Evolutionary conservation across 192 early-diverging fungal genomes (phyloP), one percentile per base, ranked within the genome.

Genomic region (Podila epicladia): DNA sequence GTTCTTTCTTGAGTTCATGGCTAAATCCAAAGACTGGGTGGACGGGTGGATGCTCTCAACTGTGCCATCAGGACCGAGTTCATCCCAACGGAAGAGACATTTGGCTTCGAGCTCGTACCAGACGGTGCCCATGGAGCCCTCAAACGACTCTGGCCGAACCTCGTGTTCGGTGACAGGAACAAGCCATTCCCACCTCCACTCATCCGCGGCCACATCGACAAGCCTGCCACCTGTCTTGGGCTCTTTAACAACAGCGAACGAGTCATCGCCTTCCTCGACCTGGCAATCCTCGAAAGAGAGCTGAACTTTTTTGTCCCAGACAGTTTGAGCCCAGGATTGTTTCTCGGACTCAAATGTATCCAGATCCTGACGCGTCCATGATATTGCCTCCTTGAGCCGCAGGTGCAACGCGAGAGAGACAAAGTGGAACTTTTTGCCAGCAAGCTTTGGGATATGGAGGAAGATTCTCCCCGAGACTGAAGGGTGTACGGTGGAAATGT

Each of bases 41-140:
- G 32, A 24, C 17, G 33, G 31, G 33, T 15, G 15, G 65, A 12
- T 5, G n/a, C 26, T 37, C 22, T 57, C 41, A 17, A 67, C 64
- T 0, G 60, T 19, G 9, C 69, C 75, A 31, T 78, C 51, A 0
- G 50, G 13, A n/a, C 67, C 69, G 6, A 78, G 32, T 15, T 78
- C 64, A 28, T 78, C 75, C 75, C 75, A 78, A 9, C 75, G 69
- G 58, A 78, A 78, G 12, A 62, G 37, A 58, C 75, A 78, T 58
- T 78, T 78, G 19, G 75, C 75, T 59, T 78, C 75, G 6, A 78
- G 75, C 59, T 78, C 75, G 37, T 78, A 78, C 75, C 75, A 78
- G 12, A 78, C 69, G 22, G 65, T 49, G 8, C 75, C 75, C 75
- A 78, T 71, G 1, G 64, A 53, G 9, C 75, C 75, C 33, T 78